Evolutionary conservation across 352 stramenopile species (phyloP).

Genomic region (Globisporangium takayamanum): DNA sequence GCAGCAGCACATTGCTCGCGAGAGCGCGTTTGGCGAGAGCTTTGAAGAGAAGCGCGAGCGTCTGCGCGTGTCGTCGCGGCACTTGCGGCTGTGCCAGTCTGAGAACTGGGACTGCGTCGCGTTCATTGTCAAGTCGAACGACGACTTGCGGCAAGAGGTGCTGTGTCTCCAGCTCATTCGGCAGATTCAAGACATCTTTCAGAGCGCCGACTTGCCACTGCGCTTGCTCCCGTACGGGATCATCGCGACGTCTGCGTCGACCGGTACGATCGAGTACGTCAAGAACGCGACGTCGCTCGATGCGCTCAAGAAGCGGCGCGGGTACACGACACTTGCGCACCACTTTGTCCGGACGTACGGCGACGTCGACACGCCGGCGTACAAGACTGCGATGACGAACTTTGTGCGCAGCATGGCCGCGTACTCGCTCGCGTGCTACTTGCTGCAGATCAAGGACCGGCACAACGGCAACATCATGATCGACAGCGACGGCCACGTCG

Average conservation of each 20-base stretch:
- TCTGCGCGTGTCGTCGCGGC: slow-evolving; percentile 46
- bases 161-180: slow-evolving; percentile 96
- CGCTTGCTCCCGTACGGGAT: slow-evolving; percentile 96
- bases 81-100: slow-evolving; percentile 22
- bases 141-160: slow-evolving; percentile 97
- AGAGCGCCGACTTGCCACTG: slow-evolving; percentile 90
- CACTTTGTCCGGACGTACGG: slow-evolving; percentile 94
- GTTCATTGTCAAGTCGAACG: slow-evolving; percentile 98
- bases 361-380: slow-evolving; percentile 57
- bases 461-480: slow-evolving; percentile 99
- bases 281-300: slow-evolving; percentile 97
- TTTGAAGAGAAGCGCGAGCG: slow-evolving; percentile 75
- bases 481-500: slow-evolving; percentile 93
- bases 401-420: slow-evolving; percentile 96
- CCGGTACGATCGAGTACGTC: slow-evolving; percentile 96
- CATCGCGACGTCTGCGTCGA: slow-evolving; percentile 91
- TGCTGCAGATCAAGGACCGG: slow-evolving; percentile 98
- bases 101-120: slow-evolving; percentile 68
- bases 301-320: slow-evolving; percentile 88
- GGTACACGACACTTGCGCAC: slow-evolving; percentile 81
- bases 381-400: slow-evolving; percentile 95
- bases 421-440: slow-evolving; percentile 97
- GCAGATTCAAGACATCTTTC: slow-evolving; percentile 94
- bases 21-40: slow-evolving; percentile 79
- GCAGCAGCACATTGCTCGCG: slow-evolving; percentile 54